Conservation (phyloP, 2,329 filamentous ascomycete genomes). For the Aspergillus floridensis region DNA sequence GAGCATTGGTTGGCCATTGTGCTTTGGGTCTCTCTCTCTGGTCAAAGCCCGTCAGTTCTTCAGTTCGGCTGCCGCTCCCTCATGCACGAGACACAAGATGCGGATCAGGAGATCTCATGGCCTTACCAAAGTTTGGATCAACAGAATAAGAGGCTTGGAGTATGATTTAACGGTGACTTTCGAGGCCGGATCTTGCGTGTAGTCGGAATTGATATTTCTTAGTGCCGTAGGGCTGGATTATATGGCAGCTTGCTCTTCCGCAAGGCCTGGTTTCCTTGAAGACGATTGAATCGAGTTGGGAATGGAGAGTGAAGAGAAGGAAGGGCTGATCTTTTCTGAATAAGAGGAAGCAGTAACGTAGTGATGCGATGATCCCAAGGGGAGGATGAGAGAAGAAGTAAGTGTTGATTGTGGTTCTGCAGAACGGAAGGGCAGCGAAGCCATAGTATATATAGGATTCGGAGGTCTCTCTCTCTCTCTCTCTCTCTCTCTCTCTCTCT, state of each 20-base stretch:
- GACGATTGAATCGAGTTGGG: background rate
- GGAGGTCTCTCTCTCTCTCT: background rate
- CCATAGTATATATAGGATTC: constrained; percentile 25
- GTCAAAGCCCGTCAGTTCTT: background rate
- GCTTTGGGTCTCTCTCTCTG: background rate
- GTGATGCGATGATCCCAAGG: background rate
- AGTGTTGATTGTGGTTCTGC: constrained; percentile 11
- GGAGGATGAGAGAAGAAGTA: background rate
- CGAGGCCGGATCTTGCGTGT: background rate
- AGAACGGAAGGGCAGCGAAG: constrained; percentile 8
- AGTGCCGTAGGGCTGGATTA: background rate
- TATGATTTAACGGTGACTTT: background rate
- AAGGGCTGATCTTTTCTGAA: background rate
- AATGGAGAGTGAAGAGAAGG: background rate
- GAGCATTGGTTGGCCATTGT: constrained; percentile 42
- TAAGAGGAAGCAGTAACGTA: background rate
- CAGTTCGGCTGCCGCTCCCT: background rate
- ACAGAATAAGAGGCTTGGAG: background rate
- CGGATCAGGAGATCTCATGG: background rate
- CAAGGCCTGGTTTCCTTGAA: background rate
- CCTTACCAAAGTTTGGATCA: background rate
- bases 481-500: constrained; percentile 8
- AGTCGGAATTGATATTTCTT: background rate
- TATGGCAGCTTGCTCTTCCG: background rate
- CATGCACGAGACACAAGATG: background rate